Conservation (phyloP, 768 basidiomycete species). For the Sarcodon aspratus region DNA sequence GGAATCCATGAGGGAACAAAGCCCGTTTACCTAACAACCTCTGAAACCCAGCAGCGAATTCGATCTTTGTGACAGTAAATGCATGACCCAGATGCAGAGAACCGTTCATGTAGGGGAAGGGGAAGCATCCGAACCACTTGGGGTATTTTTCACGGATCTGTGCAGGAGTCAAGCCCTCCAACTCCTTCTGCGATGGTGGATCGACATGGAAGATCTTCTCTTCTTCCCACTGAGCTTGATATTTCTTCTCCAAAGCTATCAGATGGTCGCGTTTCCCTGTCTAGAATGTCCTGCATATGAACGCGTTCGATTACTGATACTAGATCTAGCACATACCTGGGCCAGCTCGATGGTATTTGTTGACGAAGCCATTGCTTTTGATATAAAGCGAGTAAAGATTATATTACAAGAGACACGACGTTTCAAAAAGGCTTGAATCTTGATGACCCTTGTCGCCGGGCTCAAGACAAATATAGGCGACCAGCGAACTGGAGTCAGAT, state of each 20-base stretch:
- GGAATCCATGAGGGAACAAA: conserved; percentile 95
- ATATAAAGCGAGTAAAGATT: not conserved
- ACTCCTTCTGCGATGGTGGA: conserved; percentile 61
- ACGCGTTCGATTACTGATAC: not conserved
- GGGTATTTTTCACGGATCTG: conserved; percentile 71
- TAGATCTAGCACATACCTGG: conserved; percentile 12
- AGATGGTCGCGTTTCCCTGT: conserved; percentile 91
- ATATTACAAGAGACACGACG: not conserved
- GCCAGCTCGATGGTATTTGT: conserved; percentile 19
- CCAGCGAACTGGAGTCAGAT: no score
- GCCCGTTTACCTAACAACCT: conserved; percentile 90
- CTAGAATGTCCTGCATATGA: conserved; percentile 27
- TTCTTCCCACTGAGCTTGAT: conserved; percentile 72
- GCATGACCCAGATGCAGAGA: conserved; percentile 94
- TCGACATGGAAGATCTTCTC: conserved; percentile 77
- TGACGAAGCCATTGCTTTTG: conserved; percentile 2
- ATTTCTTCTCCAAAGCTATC: conserved; percentile 70
- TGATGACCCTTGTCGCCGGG: no score
- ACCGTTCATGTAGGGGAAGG: conserved; percentile 98
- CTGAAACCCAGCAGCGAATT: conserved; percentile 92
- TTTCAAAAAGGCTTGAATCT: no score
- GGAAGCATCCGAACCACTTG: conserved; percentile 97
- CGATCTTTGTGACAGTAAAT: conserved; percentile 97
- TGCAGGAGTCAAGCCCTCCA: conserved; percentile 47
- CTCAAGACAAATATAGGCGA: no score